Conservation (phyloP, 2,329 filamentous ascomycete genomes). For the Talaromyces pinophilus region DNA sequence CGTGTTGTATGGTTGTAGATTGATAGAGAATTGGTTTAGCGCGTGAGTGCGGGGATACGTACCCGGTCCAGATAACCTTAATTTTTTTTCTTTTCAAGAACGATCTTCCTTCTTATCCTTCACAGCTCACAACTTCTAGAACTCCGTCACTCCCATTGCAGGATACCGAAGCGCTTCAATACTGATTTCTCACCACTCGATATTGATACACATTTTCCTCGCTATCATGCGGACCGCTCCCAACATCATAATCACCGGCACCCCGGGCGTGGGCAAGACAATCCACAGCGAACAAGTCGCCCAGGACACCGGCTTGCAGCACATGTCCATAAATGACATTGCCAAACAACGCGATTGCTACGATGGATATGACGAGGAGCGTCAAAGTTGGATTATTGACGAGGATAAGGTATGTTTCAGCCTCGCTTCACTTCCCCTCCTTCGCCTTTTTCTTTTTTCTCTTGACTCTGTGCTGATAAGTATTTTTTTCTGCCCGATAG, state of each 20-base stretch:
- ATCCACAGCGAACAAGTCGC: slow-evolving; percentile 84
- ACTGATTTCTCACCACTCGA: background rate
- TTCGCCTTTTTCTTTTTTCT: background rate
- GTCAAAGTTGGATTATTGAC: slow-evolving; percentile 88
- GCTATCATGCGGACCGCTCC: slow-evolving; percentile 55
- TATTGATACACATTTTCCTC: background rate
- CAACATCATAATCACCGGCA: slow-evolving; percentile 94
- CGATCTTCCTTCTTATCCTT: background rate
- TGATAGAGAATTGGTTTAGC: background rate
- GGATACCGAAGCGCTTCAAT: background rate
- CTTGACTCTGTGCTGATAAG: slow-evolving; percentile 20
- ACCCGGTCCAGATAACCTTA: background rate
- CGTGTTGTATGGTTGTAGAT: too few species aligned
- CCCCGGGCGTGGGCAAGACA: slow-evolving; percentile 93
- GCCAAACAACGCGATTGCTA: slow-evolving; percentile 87
- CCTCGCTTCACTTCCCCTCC: background rate
- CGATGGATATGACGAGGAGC: slow-evolving; percentile 83
- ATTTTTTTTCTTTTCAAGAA: background rate
- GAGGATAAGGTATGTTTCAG: slow-evolving; percentile 75
- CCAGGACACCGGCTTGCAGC: slow-evolving; percentile 72
- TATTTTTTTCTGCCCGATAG: slow-evolving; percentile 34
- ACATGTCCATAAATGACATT: slow-evolving; percentile 85
- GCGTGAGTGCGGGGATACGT: background rate
- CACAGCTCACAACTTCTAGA: background rate
- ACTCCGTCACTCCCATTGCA: background rate